Evolutionary conservation across 2,329 filamentous ascomycete genomes (phyloP).

Genomic region (Nemania sp.): DNA sequence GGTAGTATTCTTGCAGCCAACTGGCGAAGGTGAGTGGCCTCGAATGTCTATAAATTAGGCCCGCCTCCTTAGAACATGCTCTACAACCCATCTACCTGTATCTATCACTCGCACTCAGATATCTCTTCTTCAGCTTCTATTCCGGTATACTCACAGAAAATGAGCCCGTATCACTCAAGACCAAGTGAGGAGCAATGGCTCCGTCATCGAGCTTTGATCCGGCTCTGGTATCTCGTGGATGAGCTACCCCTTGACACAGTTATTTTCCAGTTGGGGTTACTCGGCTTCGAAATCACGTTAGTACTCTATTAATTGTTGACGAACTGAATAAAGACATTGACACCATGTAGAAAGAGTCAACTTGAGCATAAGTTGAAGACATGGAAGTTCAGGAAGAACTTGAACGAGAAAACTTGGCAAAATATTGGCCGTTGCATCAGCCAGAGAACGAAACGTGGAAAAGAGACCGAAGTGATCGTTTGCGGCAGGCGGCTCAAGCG

Average conservation of each 20-base stretch:
- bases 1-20: too few relatives aligned
- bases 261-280: background rate
- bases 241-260: background rate
- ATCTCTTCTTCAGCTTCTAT: background rate
- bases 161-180: background rate
- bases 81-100: background rate
- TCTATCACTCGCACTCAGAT: background rate
- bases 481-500: constrained; percentile 8
- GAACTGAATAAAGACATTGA: too few relatives aligned
- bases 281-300: background rate
- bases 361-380: constrained; percentile 10
- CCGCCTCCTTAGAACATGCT: too few relatives aligned
- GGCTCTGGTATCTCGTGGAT: background rate
- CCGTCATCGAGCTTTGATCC: background rate
- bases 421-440: background rate
- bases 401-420: constrained; percentile 1
- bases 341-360: too few relatives aligned
- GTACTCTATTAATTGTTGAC: too few relatives aligned
- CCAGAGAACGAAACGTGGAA: constrained; percentile 2
- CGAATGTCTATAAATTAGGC: too few relatives aligned
- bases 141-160: background rate
- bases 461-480: constrained; percentile 14
- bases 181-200: constrained; percentile 4
- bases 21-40: too few relatives aligned
- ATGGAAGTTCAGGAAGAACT: constrained; percentile 15